Base-by-base conservation (phyloP, 768 basidiomycete genomes). In the Tylopilus balloui region DNA sequence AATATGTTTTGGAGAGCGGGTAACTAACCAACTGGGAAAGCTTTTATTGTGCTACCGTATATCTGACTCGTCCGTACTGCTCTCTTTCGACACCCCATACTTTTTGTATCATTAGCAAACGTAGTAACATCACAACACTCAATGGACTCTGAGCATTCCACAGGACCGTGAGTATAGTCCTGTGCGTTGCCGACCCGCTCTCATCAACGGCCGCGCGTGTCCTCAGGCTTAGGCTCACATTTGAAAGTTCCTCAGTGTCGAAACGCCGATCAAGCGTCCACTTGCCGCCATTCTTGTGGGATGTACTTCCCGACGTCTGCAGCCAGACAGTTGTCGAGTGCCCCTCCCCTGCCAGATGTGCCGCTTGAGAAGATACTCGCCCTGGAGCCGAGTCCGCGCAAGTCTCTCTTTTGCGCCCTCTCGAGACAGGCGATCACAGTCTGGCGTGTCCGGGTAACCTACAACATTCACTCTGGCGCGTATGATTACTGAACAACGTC, bases 271-370 rank as follows among this genome's bases (percentile, higher is more conserved):
- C 44, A 29, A 3, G 14, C 21, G 19, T 29, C 21, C 36, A 25
- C 34, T 41, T n/a, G n/a, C 37, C 36, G 11, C 17, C 38, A 20
- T 42, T 32, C 25, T 45, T 23, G 45, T 20, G 17, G 36, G 7
- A 92, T 92, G 89, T 92, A 91, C 71, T 92, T 92, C 68, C 89
- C 88, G 50, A 91, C 86, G 21, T 81, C 85, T 29, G 81, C 86
- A 36, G 86, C 89, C 24, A 73, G 79, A 60, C 86, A 82, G 61
- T 75, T 92, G 35, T 83, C 83, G 15, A 80, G 81, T 15, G 75
- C 76, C 19, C 87, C 88, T 29, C 74, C 80, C n/a, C 71, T 88
- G 28, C 82, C 86, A 24, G 79, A 84, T 53, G 67, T 78, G 39
- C 73, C 78, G 13, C 68, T 75, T 44, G 84, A 88, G 60, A 69